Evolutionary conservation across 1,284 basidiomycete species (phyloP), one percentile per base, ranked within the genome.

Genomic region (Ganoderma sinense): DNA sequence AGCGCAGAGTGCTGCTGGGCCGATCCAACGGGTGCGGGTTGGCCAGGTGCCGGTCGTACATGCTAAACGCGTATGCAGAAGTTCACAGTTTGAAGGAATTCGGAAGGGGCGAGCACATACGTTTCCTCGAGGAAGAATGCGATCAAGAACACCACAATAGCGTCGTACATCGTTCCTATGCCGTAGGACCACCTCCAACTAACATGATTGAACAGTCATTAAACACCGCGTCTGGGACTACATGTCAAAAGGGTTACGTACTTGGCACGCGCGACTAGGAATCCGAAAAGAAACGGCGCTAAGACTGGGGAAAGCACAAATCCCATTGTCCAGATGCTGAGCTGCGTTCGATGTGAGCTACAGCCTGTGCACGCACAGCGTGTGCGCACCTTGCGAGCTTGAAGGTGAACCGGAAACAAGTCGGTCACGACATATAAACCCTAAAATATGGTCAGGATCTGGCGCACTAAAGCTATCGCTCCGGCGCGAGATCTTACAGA

Each of bases 141-240:
- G 64, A 93, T 90, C 20, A 91, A 75, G 4, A 84, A 41, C 18
- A 92, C 82, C 10, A 93, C 88, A 13, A 90, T 67, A 1, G 78
- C 79, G 33, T 82, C 81, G 75, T 91, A 92, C 8, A 92, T 85
- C 48, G 84, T 86, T 0, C 87, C 91, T 62, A 89, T 86, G 20
- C 89, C 91, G 72, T 92, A 94, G 6, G 90, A 83, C 91, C 92
- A 94, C 55, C 91, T 80, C 89, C 90, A 92, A 60, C 84, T 88
- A 4, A 20, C 31, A 53, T 29, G 26, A 23, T 33, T 39, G 26
- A 10, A 23, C 18, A 13, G 16, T 16, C 23, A 20, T 40, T 43
- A 18, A 16, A 6, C 29, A 23, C 14, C 18, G 10, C 7, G 4
- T n/a, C 39, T 2, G 36, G 26, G 26, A 36, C 20, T 23, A 18